Percentiles rank a stretch among this genome's conserved stretches.
phyloP scores from a whole-genome alignment of 805 yeast species.

The Nakazawaea holstii region DNA sequence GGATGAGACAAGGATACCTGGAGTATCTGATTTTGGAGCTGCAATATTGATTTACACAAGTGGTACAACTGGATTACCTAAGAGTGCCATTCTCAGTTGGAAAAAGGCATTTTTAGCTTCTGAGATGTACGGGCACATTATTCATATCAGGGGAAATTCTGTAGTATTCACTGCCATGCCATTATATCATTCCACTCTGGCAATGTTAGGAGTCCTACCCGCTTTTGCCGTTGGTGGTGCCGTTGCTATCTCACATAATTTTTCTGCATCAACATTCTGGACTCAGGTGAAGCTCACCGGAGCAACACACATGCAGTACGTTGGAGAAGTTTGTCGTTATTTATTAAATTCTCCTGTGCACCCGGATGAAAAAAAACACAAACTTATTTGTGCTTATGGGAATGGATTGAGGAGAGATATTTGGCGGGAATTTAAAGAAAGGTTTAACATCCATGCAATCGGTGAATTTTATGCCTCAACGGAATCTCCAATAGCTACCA shows the following conservation, averaged over 20 bases:
- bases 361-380: constrained; percentile 60
- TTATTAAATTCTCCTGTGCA: constrained; percentile 60
- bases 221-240: constrained; percentile 56
- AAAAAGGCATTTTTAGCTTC: constrained; percentile 73
- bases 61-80: constrained; percentile 94
- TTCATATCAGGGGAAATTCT: constrained; percentile 49
- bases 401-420: constrained; percentile 88
- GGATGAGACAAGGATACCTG: constrained; percentile 52
- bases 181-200: constrained; percentile 89
- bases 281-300: constrained; percentile 67
- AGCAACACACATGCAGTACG: constrained; percentile 86
- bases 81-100: constrained; percentile 93
- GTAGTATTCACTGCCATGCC: constrained; percentile 91
- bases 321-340: constrained; percentile 92
- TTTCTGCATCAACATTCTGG: constrained; percentile 85
- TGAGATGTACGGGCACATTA: constrained; percentile 60
- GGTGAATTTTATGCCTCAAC: constrained; percentile 95
- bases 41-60: constrained; percentile 81
- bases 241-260: constrained; percentile 72
- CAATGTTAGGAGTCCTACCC: constrained; percentile 78
- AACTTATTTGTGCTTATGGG: constrained; percentile 72
- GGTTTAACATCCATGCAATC: constrained; percentile 69
- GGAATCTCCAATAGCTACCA: constrained; percentile 86
- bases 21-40: constrained; percentile 53
- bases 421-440: constrained; percentile 72